These are phyloP conservation scores for Fusarium sublunatum DNA, from an alignment of 2,329 filamentous ascomycete genomes.

Conservation along the genomic window DNA sequence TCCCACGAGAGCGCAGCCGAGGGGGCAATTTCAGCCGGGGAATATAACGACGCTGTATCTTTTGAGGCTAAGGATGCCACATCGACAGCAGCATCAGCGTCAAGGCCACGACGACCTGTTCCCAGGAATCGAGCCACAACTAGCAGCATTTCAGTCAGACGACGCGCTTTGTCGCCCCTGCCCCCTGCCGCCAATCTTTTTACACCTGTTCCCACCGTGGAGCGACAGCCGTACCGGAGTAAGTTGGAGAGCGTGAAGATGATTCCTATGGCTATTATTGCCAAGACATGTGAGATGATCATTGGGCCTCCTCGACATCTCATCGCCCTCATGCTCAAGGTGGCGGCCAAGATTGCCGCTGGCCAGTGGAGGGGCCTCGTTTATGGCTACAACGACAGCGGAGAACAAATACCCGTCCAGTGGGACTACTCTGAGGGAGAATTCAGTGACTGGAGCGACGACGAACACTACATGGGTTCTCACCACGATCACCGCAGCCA, in stretches of 20 bases:
- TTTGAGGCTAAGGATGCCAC: slow-evolving; percentile 1
- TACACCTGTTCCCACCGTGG: slow-evolving; percentile 56
- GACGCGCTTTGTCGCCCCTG: slow-evolving; percentile 72
- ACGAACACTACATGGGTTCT: slow-evolving; percentile 55
- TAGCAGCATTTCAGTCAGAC: slow-evolving; percentile 43
- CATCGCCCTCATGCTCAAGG: slow-evolving; percentile 81
- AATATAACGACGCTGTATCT: background rate
- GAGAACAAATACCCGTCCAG: slow-evolving; percentile 66
- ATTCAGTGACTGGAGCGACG: slow-evolving; percentile 66
- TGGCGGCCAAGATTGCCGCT: slow-evolving; percentile 79
- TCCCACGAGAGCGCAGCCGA: slow-evolving; percentile 46
- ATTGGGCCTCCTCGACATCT: slow-evolving; percentile 84
- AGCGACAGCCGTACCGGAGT: slow-evolving; percentile 39
- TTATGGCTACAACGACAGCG: slow-evolving; percentile 64
- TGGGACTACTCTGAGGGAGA: slow-evolving; percentile 72
- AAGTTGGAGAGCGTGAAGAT: slow-evolving; percentile 42
- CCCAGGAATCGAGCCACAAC: slow-evolving; percentile 43
- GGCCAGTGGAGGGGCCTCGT: slow-evolving; percentile 72
- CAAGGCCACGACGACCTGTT: slow-evolving; percentile 25
- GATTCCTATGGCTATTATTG: slow-evolving; percentile 68
- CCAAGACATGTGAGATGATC: slow-evolving; percentile 81
- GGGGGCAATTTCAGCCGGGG: slow-evolving; percentile 27
- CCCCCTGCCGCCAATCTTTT: slow-evolving; percentile 76
- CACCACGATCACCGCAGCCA: slow-evolving; percentile 26
- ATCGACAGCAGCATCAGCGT: slow-evolving; percentile 4